Conservation (phyloP, 306 rosid genomes). For the Parietaria judaica region DNA sequence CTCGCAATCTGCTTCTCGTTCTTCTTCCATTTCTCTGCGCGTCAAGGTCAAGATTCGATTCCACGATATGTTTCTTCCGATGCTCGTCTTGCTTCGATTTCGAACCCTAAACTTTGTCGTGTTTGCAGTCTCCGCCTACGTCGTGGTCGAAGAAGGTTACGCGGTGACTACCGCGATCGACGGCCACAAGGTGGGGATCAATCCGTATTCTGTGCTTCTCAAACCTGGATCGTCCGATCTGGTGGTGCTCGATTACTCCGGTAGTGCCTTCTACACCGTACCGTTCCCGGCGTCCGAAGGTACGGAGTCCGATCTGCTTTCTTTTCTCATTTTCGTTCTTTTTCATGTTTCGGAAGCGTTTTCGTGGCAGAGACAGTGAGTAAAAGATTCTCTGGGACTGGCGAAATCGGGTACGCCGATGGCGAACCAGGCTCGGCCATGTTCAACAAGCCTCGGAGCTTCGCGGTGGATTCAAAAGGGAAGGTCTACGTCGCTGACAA, state of each 20-base stretch:
- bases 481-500: slow-evolving; percentile 62
- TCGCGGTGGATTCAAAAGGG: slow-evolving; percentile 52
- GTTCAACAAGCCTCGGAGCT: slow-evolving; percentile 44
- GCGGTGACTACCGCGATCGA: too few species aligned
- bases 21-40: too few species aligned
- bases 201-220: slow-evolving; percentile 32
- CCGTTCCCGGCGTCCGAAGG: slow-evolving; percentile 45
- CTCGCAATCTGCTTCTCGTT: too few species aligned
- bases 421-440: slow-evolving; percentile 42
- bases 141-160: too few species aligned
- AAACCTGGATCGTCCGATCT: slow-evolving; percentile 47
- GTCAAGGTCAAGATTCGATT: too few species aligned
- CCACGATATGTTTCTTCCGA: too few species aligned
- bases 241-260: slow-evolving; percentile 38
- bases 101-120: too few species aligned
- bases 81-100: too few species aligned
- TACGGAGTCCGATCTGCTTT: background rate
- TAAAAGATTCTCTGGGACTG: too few species aligned
- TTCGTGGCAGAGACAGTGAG: slow-evolving; percentile 35
- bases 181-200: slow-evolving; percentile 47
- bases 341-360: background rate
- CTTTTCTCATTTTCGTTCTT: background rate
- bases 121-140: too few species aligned
- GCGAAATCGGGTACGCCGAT: slow-evolving; percentile 41
- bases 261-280: slow-evolving; percentile 43